These are phyloP conservation scores for Phialophora chinensis DNA, from an alignment of 2,329 filamentous ascomycete genomes.

Conservation along the genomic window DNA sequence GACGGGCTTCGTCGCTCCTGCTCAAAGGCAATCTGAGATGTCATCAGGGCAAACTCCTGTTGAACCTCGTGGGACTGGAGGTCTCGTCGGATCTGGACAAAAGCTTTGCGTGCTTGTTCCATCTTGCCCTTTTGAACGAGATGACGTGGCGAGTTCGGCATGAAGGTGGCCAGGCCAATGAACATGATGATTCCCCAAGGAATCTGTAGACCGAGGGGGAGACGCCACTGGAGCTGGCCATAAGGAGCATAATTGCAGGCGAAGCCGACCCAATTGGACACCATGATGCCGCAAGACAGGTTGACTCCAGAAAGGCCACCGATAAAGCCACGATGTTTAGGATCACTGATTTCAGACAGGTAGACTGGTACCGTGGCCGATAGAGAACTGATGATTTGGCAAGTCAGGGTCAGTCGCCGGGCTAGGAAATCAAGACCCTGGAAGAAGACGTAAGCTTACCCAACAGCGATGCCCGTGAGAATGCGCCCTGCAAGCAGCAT, in stretches of 20 bases:
- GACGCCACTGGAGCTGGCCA: slow-evolving; percentile 75
- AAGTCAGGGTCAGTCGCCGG: slow-evolving; percentile 10
- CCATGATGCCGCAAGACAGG: slow-evolving; percentile 76
- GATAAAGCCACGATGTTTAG: slow-evolving; percentile 74
- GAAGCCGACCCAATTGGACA: slow-evolving; percentile 77
- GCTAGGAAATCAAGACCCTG: neutral
- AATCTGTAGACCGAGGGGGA: slow-evolving; percentile 80
- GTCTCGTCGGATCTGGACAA: slow-evolving; percentile 75
- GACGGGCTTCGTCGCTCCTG: slow-evolving; percentile 61
- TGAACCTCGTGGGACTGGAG: slow-evolving; percentile 76
- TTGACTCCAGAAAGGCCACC: slow-evolving; percentile 85
- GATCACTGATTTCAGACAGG: slow-evolving; percentile 48
- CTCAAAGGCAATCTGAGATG: slow-evolving; percentile 89
- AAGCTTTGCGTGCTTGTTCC: slow-evolving; percentile 65
- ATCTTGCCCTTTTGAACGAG: slow-evolving; percentile 78
- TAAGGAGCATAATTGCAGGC: slow-evolving; percentile 66
- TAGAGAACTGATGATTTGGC: slow-evolving; percentile 7
- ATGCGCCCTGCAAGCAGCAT: slow-evolving; percentile 74
- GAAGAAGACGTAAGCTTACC: slow-evolving; percentile 75
- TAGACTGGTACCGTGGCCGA: slow-evolving; percentile 35
- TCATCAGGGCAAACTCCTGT: slow-evolving; percentile 79
- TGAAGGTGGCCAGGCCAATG: slow-evolving; percentile 71
- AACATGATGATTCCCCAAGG: slow-evolving; percentile 76
- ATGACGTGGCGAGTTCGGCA: slow-evolving; percentile 85
- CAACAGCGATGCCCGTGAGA: slow-evolving; percentile 76